These are phyloP conservation scores for Balamuthia mandrillaris DNA, from an alignment of 208 protist species.

Conservation along the genomic window DNA sequence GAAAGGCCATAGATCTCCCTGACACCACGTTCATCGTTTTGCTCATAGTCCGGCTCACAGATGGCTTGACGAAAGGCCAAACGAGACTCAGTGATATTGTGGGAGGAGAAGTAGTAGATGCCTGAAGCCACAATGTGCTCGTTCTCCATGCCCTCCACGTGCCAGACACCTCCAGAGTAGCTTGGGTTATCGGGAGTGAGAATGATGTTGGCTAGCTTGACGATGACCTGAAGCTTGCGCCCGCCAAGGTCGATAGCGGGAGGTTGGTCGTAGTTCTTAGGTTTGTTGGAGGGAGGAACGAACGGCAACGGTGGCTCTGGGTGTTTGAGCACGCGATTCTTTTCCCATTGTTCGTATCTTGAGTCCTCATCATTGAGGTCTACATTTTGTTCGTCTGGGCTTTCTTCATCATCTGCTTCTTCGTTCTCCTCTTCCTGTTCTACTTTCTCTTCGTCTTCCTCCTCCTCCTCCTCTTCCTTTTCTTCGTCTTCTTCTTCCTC, in stretches of 20 bases:
- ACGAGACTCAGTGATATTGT: constrained; percentile 36
- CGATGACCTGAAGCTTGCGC: constrained; percentile 54
- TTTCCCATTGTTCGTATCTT: constrained; percentile 1
- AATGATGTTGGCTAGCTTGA: constrained; percentile 58
- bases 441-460: too few relatives aligned
- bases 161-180: constrained; percentile 51
- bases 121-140: constrained; percentile 57
- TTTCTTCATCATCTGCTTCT: not conserved
- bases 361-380: constrained; percentile 40
- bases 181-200: constrained; percentile 20
- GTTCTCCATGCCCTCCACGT: constrained; percentile 63
- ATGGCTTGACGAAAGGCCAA: constrained; percentile 44
- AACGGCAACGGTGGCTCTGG: not conserved
- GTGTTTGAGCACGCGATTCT: not conserved
- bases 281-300: too few relatives aligned
- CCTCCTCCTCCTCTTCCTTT: too few relatives aligned
- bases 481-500: too few relatives aligned
- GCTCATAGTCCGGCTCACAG: constrained; percentile 48
- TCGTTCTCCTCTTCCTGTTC: too few relatives aligned
- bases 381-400: not conserved
- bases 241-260: constrained; percentile 33
- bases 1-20: constrained; percentile 32
- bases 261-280: not conserved
- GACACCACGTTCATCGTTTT: constrained; percentile 35
- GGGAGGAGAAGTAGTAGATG: constrained; percentile 57